Percentiles rank a stretch among this genome's conserved stretches.
Conservation (phyloP, 495 filamentous ascomycete species). For the Viridothelium virens region DNA sequence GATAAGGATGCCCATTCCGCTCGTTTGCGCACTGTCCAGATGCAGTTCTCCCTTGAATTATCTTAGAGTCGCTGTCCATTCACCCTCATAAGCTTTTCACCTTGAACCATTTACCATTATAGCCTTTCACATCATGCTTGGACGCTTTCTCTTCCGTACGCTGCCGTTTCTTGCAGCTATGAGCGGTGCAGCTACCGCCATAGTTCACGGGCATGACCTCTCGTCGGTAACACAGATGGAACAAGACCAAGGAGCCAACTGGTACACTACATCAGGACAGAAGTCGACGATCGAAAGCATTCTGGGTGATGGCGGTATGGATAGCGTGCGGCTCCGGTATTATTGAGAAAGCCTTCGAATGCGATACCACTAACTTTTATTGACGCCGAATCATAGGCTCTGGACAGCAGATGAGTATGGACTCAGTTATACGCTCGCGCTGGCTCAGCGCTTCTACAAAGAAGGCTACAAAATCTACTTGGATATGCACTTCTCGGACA, state of each 20-base stretch:
- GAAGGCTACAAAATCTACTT: conserved; percentile 58
- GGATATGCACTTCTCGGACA: conserved; percentile 65
- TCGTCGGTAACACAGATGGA: conserved; percentile 34
- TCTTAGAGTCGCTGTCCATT: too few species aligned
- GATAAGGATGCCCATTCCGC: too few species aligned
- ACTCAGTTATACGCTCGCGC: conserved; percentile 58
- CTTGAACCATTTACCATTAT: too few species aligned
- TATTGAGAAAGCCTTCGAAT: neutral
- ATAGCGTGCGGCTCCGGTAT: conserved; percentile 33
- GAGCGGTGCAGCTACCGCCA: neutral
- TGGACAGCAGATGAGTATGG: conserved; percentile 43
- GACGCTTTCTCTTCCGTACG: neutral
- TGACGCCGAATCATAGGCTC: neutral
- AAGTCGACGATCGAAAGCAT: conserved; percentile 37
- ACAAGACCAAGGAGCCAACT: conserved; percentile 31
- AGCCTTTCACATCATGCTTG: neutral
- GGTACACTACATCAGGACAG: conserved; percentile 30
- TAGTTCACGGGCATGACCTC: conserved; percentile 39
- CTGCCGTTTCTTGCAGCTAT: neutral
- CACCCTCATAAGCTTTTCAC: too few species aligned
- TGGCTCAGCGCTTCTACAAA: conserved; percentile 57
- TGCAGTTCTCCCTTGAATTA: too few species aligned
- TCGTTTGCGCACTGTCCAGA: too few species aligned
- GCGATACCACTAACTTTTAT: neutral
- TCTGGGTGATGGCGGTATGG: conserved; percentile 39